Conservation (phyloP, 2,329 filamentous ascomycete genomes). For the Fusarium torulosum region DNA sequence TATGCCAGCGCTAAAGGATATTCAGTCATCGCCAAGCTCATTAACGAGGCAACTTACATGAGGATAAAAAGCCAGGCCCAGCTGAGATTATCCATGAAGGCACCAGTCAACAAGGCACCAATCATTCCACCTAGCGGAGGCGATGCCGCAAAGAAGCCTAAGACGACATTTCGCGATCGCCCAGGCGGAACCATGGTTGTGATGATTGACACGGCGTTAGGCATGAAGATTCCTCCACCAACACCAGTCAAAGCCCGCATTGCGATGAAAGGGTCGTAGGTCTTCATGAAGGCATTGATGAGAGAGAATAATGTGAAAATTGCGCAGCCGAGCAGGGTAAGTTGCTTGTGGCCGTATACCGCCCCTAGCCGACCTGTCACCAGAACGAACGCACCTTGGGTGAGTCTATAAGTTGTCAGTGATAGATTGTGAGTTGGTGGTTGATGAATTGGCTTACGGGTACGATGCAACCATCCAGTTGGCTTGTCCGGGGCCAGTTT, state of each 20-base stretch:
- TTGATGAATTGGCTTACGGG: not conserved
- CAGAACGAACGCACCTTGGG: constrained; percentile 66
- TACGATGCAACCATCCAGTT: constrained; percentile 33
- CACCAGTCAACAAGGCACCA: not conserved
- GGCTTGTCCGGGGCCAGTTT: constrained; percentile 12
- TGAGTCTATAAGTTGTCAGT: constrained; percentile 52
- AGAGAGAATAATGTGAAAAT: constrained; percentile 60
- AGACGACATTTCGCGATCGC: constrained; percentile 41
- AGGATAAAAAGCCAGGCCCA: constrained; percentile 28
- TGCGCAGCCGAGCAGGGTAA: constrained; percentile 57
- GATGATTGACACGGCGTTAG: constrained; percentile 65
- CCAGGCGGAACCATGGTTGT: constrained; percentile 62
- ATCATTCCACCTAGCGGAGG: constrained; percentile 56
- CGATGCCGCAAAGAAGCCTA: constrained; percentile 37
- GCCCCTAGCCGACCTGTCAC: constrained; percentile 65
- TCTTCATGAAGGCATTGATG: constrained; percentile 58
- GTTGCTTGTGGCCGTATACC: constrained; percentile 64
- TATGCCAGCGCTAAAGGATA: not conserved
- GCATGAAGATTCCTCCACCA: constrained; percentile 64
- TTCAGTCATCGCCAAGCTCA: not conserved
- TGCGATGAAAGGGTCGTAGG: constrained; percentile 57
- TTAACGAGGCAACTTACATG: not conserved
- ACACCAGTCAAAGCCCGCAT: constrained; percentile 61
- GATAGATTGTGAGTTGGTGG: rapidly evolving
- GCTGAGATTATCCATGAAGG: not conserved